These are phyloP conservation scores for Davidsoniella virescens DNA, from an alignment of 2,329 filamentous ascomycete genomes.

Conservation along the genomic window DNA sequence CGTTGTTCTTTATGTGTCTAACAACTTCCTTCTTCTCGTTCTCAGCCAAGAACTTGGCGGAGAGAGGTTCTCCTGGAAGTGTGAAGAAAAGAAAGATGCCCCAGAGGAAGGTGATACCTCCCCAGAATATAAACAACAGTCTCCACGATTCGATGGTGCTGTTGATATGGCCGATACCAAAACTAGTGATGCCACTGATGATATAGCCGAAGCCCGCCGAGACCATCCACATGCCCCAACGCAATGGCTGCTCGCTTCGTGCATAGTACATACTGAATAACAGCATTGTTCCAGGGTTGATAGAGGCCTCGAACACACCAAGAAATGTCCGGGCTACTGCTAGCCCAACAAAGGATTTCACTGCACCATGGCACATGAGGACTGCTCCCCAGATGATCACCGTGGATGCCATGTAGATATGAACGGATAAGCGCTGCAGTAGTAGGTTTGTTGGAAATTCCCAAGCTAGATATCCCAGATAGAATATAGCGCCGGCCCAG, in stretches of 20 bases:
- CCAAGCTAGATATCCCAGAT: slow-evolving; percentile 22
- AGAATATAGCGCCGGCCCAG: slow-evolving; percentile 27
- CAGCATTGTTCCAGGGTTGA: slow-evolving; percentile 34
- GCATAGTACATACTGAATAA: slow-evolving; percentile 27
- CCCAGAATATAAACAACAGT: slow-evolving; percentile 16
- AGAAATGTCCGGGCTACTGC: slow-evolving; percentile 29
- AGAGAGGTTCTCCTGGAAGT: slow-evolving; percentile 13
- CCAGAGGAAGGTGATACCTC: slow-evolving; percentile 14
- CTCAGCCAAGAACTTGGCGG: slow-evolving; percentile 12
- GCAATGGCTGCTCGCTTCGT: slow-evolving; percentile 9
- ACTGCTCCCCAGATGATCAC: slow-evolving; percentile 23
- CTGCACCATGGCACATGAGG: slow-evolving; percentile 26
- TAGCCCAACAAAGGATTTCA: slow-evolving; percentile 26
- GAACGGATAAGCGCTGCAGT: slow-evolving; percentile 16
- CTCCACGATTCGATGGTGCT: slow-evolving; percentile 13
- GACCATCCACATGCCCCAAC: slow-evolving; percentile 12
- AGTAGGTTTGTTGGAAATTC: slow-evolving; percentile 22
- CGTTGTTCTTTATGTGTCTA: slow-evolving; percentile 30
- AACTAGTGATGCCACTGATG: slow-evolving; percentile 20
- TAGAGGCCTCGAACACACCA: slow-evolving; percentile 30
- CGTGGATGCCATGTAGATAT: slow-evolving; percentile 12
- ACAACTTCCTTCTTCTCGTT: slow-evolving; percentile 33
- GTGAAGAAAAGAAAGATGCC: slow-evolving; percentile 11
- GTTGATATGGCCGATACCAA: slow-evolving; percentile 19
- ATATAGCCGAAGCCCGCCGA: slow-evolving; percentile 13